Evolutionary conservation across 129 eudicot species (phyloP).

Genomic region (Tanacetum coccineum): DNA sequence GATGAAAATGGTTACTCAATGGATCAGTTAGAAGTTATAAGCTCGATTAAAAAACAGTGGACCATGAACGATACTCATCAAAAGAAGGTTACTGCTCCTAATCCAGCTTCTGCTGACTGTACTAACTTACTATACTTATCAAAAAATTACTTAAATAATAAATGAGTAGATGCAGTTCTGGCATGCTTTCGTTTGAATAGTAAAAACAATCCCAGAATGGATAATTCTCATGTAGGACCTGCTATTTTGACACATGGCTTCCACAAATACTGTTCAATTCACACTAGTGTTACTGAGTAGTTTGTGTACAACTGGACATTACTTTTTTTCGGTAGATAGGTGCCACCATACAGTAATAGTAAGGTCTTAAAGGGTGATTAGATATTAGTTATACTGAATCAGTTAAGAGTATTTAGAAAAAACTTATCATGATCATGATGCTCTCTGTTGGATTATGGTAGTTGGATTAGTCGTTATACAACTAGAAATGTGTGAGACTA

Average conservation of each 20-base stretch:
- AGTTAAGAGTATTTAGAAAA: no score
- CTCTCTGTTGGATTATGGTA: no score
- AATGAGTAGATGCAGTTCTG: no score
- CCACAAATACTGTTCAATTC: neutral
- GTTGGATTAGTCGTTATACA: no score
- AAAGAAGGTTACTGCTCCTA: constrained; percentile 40
- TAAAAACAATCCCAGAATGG: neutral
- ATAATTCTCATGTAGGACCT: neutral
- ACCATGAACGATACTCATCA: constrained; percentile 42
- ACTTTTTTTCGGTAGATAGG: no score
- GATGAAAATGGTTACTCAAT: constrained; percentile 55
- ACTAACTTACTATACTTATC: neutral
- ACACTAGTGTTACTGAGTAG: no score
- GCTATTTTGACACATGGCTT: neutral
- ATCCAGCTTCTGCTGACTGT: neutral
- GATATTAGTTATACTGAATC: no score
- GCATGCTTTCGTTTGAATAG: neutral
- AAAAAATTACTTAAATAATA: neutral
- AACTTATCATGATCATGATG: no score
- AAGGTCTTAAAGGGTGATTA: no score
- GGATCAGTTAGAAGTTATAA: constrained; percentile 47
- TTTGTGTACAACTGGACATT: no score
- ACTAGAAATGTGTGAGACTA: no score
- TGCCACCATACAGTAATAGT: no score
- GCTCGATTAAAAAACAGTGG: constrained; percentile 33